A percentile compares a stretch with the other conserved stretches of the same genome.
These are phyloP conservation scores for Chrysanthemum seticuspe DNA, from an alignment of 129 eudicot genomes.

Conservation along the genomic window DNA sequence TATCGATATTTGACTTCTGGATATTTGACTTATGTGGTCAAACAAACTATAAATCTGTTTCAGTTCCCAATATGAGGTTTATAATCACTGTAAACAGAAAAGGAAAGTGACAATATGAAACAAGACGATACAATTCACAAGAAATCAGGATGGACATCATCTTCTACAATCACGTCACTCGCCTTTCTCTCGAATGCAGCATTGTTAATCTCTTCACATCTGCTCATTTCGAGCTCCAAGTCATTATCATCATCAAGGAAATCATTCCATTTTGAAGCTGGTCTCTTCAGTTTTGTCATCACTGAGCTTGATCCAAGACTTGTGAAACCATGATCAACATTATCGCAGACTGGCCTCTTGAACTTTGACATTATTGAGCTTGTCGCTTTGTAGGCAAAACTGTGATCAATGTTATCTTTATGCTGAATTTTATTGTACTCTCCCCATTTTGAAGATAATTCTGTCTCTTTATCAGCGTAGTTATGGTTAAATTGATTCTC, in stretches of 20 bases:
- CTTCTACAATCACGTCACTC: constrained; percentile 58
- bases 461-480: not conserved
- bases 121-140: constrained; percentile 17
- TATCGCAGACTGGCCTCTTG: constrained; percentile 28
- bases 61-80: constrained; percentile 6
- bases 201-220: constrained; percentile 17
- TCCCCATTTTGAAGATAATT: too few relatives aligned
- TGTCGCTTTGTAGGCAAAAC: too few relatives aligned
- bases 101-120: too few relatives aligned
- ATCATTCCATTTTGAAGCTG: constrained; percentile 45
- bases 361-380: constrained; percentile 7
- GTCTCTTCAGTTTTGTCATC: constrained; percentile 27
- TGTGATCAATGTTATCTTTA: too few relatives aligned
- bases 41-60: not conserved
- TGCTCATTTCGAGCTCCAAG: constrained; percentile 12
- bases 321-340: constrained; percentile 26
- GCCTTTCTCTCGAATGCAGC: constrained; percentile 32
- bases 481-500: constrained; percentile 20
- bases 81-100: too few relatives aligned
- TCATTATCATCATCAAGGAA: constrained; percentile 39
- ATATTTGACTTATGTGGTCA: not conserved
- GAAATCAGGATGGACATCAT: constrained; percentile 92
- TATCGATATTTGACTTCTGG: not conserved
- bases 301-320: constrained; percentile 21
- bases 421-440: too few relatives aligned